Percentiles rank a stretch among this genome's conserved stretches.
phyloP scores from a whole-genome alignment of 106 monocot species.

The Apostasia ramifera region DNA sequence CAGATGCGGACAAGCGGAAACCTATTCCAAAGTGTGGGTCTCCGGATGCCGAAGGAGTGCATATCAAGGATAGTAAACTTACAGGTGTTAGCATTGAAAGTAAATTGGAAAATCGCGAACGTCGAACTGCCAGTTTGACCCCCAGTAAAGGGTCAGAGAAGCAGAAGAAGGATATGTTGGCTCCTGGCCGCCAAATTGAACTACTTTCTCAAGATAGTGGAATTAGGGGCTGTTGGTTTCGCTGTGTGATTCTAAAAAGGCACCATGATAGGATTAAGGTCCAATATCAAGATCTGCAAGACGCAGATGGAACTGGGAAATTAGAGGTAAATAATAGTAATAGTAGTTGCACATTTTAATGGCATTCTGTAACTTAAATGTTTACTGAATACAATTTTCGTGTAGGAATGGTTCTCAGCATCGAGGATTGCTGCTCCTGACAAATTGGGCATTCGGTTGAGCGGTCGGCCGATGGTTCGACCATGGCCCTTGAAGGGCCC shows the following conservation, averaged over 20 bases:
- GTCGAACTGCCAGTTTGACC: background rate
- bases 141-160: slow-evolving; percentile 20
- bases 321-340: slow-evolving; percentile 51
- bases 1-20: slow-evolving; percentile 20
- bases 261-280: slow-evolving; percentile 61
- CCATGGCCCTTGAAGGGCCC: slow-evolving; percentile 25
- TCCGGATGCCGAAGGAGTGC: background rate
- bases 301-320: slow-evolving; percentile 60
- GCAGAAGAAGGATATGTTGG: slow-evolving; percentile 20
- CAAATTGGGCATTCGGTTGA: slow-evolving; percentile 40
- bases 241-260: slow-evolving; percentile 52
- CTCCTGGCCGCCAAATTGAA: slow-evolving; percentile 50
- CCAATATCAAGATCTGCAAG: slow-evolving; percentile 60
- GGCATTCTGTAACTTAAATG: background rate
- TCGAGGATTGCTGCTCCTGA: slow-evolving; percentile 46
- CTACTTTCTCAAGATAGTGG: slow-evolving; percentile 89
- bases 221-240: slow-evolving; percentile 92
- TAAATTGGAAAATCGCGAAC: slow-evolving; percentile 3
- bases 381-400: background rate
- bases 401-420: slow-evolving; percentile 69
- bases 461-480: slow-evolving; percentile 55
- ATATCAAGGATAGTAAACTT: slow-evolving; percentile 4
- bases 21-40: background rate
- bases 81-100: slow-evolving; percentile 2
- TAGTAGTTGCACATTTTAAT: background rate